phyloP scores from a whole-genome alignment of 768 basidiomycete genomes.

The Leucosporidium creatinivorum region DNA sequence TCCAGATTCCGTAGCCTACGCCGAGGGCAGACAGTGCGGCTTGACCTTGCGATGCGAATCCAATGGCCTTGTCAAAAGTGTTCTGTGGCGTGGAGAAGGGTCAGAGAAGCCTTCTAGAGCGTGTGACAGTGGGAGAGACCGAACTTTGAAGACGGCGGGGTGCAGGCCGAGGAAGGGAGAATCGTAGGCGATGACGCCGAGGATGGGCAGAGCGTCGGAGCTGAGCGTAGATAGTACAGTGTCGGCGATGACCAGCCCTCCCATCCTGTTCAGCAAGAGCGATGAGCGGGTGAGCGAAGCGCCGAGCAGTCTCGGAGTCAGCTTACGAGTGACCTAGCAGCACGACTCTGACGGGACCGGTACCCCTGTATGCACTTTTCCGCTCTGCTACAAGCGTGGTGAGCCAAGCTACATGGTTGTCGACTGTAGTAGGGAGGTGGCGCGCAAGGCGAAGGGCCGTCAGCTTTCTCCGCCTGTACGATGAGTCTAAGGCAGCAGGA shows the following conservation, averaged over 20 bases:
- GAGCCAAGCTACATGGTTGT: conserved; percentile 23
- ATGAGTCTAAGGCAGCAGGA: too few species aligned
- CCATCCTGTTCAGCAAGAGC: conserved; percentile 15
- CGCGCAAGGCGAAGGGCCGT: too few species aligned
- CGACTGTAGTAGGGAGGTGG: conserved; percentile 5
- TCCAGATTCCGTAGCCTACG: conserved; percentile 19
- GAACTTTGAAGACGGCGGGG: conserved; percentile 24
- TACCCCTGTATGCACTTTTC: conserved; percentile 5
- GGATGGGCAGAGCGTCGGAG: conserved; percentile 9
- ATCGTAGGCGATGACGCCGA: conserved; percentile 29
- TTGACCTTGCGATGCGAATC: conserved; percentile 16
- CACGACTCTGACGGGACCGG: conserved; percentile 9
- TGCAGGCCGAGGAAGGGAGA: conserved; percentile 28
- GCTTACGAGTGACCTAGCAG: conserved; percentile 31
- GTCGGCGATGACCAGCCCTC: conserved; percentile 32
- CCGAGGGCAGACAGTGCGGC: conserved; percentile 23
- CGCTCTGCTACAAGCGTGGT: conserved; percentile 10
- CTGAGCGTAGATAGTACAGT: conserved; percentile 17
- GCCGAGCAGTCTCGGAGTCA: neutral
- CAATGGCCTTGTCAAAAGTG: conserved; percentile 27
- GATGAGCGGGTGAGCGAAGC: too few species aligned
- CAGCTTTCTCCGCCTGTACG: too few species aligned
- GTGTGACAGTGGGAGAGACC: neutral
- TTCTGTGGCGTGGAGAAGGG: neutral
- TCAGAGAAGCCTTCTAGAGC: neutral